phyloP scores from a whole-genome alignment of 2,329 filamentous ascomycete species.

The Rhynchosporium graminicola region DNA sequence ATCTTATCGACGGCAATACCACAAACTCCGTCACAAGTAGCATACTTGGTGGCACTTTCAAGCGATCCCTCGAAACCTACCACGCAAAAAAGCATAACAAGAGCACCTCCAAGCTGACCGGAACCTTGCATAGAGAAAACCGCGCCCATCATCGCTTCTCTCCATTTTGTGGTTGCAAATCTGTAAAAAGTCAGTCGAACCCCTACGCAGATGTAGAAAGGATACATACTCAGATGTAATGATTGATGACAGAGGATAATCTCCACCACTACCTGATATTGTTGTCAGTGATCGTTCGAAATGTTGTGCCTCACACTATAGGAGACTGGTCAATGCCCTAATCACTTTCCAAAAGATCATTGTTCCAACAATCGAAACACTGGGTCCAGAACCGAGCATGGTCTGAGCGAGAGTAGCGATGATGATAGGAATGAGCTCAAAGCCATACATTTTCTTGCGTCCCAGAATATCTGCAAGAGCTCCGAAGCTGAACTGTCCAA shows the following conservation, averaged over 20 bases:
- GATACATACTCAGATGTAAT: constrained; percentile 69
- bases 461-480: constrained; percentile 76
- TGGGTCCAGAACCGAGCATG: constrained; percentile 61
- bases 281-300: constrained; percentile 42
- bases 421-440: constrained; percentile 79
- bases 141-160: constrained; percentile 83
- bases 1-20: constrained; percentile 76
- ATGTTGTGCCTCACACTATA: neutral
- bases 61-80: constrained; percentile 69
- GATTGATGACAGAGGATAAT: constrained; percentile 80
- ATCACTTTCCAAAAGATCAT: constrained; percentile 82
- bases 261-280: constrained; percentile 68
- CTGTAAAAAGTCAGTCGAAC: neutral
- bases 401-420: constrained; percentile 74
- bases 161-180: constrained; percentile 83
- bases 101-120: constrained; percentile 73
- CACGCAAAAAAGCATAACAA: constrained; percentile 75
- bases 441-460: constrained; percentile 76
- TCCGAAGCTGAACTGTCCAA: constrained; percentile 81
- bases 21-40: constrained; percentile 64
- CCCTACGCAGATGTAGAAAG: neutral
- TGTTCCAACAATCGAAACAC: constrained; percentile 63
- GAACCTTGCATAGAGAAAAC: constrained; percentile 89
- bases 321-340: constrained; percentile 46
- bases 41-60: constrained; percentile 50